phyloP scores from a whole-genome alignment of 169 alveolate species.

The Plasmodium ovale region DNA sequence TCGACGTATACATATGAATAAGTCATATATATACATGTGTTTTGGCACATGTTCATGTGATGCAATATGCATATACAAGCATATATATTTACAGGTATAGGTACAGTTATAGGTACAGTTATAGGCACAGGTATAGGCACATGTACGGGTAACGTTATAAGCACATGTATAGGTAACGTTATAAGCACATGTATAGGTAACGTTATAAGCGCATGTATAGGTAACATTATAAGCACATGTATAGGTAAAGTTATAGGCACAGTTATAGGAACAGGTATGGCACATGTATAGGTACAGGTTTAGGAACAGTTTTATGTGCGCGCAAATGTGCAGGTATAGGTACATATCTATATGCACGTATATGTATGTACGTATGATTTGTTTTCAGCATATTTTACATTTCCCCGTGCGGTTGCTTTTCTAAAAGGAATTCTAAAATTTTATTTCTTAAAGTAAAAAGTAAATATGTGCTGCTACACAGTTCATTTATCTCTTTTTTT shows the following conservation, averaged over 20 bases:
- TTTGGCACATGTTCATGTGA: neutral
- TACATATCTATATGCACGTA: neutral
- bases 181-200: too few relatives aligned
- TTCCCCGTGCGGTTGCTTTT: neutral
- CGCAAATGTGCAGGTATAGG: too few relatives aligned
- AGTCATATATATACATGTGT: neutral
- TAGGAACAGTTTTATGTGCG: too few relatives aligned
- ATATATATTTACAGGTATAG: neutral
- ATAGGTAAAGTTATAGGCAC: too few relatives aligned
- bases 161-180: neutral
- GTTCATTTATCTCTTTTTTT: constrained; percentile 3
- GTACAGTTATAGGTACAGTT: neutral
- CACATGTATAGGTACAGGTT: too few relatives aligned
- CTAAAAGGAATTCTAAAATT: constrained; percentile 13
- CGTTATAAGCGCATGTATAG: too few relatives aligned
- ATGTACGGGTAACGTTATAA: neutral
- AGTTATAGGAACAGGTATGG: too few relatives aligned
- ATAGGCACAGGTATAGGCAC: constrained; percentile 1
- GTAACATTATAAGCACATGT: too few relatives aligned
- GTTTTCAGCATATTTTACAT: neutral
- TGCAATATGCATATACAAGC: neutral
- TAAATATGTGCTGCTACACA: constrained; percentile 4
- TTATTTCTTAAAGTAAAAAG: constrained; percentile 27
- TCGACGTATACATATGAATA: constrained; percentile 7
- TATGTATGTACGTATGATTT: constrained; percentile 3